These are phyloP conservation scores for Leptomonas pyrrhocoris DNA, from an alignment of 208 protist species.

Conservation along the genomic window DNA sequence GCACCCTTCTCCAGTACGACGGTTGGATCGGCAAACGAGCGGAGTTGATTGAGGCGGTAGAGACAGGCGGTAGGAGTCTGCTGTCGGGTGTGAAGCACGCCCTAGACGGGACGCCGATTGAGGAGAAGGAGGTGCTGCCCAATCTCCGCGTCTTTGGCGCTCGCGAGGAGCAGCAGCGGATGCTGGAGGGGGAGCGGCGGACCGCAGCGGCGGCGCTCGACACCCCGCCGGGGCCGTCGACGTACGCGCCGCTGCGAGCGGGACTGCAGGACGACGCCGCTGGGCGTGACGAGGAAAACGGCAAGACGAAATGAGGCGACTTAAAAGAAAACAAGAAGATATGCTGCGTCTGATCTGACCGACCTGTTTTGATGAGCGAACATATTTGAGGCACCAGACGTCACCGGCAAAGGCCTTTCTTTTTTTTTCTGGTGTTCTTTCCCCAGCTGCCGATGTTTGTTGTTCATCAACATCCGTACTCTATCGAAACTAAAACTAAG, in stretches of 20 bases:
- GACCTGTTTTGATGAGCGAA: too few relatives aligned
- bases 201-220: slow-evolving; percentile 46
- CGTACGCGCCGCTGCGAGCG: slow-evolving; percentile 39
- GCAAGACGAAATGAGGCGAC: background rate
- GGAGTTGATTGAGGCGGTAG: slow-evolving; percentile 78
- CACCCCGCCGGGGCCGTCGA: background rate
- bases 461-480: too few relatives aligned
- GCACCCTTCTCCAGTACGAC: slow-evolving; percentile 68
- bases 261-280: slow-evolving; percentile 31
- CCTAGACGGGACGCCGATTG: slow-evolving; percentile 68
- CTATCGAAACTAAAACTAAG: too few relatives aligned
- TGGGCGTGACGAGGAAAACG: background rate
- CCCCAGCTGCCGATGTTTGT: too few relatives aligned
- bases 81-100: slow-evolving; percentile 49
- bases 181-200: slow-evolving; percentile 55
- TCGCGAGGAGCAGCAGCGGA: slow-evolving; percentile 42
- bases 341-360: too few relatives aligned
- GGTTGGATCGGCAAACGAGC: slow-evolving; percentile 82
- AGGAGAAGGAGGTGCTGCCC: slow-evolving; percentile 62
- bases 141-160: slow-evolving; percentile 71
- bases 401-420: too few relatives aligned
- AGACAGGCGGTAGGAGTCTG: slow-evolving; percentile 75
- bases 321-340: too few relatives aligned
- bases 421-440: background rate
- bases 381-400: too few relatives aligned